Evolutionary conservation across 768 basidiomycete genomes (phyloP).

Genomic region (Boletus rubroflammeus): DNA sequence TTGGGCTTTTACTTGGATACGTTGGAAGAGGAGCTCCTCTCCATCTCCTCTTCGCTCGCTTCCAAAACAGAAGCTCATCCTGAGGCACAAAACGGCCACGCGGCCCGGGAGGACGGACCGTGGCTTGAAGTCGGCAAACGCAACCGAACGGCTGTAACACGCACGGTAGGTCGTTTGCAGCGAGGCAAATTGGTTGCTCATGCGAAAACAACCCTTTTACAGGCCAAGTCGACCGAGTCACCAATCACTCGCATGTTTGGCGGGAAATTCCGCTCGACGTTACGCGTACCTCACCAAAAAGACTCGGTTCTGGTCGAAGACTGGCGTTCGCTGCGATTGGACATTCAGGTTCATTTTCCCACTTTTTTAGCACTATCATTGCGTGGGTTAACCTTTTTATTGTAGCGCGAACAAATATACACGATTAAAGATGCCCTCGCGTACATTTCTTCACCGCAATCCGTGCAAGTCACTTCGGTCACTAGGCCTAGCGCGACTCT

Average conservation of each 20-base stretch:
- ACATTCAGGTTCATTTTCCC: conserved; percentile 65
- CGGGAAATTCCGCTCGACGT: conserved; percentile 83
- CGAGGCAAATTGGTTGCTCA: background rate
- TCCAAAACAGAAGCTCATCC: conserved; percentile 32
- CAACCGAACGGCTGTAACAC: conserved; percentile 74
- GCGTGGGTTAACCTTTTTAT: background rate
- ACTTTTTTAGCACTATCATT: background rate
- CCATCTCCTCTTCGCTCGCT: conserved; percentile 53
- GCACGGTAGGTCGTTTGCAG: conserved; percentile 54
- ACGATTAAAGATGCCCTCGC: conserved; percentile 81
- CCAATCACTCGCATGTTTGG: conserved; percentile 92
- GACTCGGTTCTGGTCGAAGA: conserved; percentile 90
- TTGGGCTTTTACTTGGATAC: conserved; percentile 96
- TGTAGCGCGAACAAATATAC: conserved; percentile 65
- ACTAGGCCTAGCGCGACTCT: conserved; percentile 53
- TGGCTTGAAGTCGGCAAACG: conserved; percentile 94
- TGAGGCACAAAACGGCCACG: conserved; percentile 11
- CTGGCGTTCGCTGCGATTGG: conserved; percentile 83
- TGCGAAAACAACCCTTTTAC: background rate
- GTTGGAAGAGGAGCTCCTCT: conserved; percentile 85
- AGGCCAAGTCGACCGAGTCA: conserved; percentile 80
- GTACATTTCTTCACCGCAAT: conserved; percentile 73
- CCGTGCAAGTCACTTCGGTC: conserved; percentile 66
- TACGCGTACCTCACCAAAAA: conserved; percentile 75
- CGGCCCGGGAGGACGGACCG: conserved; percentile 54